A percentile compares a stretch with the other conserved stretches of the same genome.
These are phyloP conservation scores for Colletotrichum orchidophilum DNA, from an alignment of 2,329 filamentous ascomycete species.

Conservation along the genomic window DNA sequence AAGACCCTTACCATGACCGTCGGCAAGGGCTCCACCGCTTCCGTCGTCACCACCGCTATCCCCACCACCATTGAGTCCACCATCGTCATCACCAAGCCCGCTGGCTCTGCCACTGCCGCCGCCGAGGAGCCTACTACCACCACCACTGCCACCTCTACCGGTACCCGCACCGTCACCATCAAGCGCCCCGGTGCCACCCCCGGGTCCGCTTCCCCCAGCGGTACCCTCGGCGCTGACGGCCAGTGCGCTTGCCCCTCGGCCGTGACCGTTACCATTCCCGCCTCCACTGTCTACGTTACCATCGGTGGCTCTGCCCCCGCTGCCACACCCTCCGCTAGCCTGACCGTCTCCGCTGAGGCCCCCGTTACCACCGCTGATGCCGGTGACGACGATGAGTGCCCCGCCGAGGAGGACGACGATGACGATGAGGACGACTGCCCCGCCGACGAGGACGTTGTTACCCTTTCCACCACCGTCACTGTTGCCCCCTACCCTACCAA, in stretches of 20 bases:
- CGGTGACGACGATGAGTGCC: constrained; percentile 26
- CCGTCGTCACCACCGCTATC: constrained; percentile 53
- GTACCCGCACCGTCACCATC: constrained; percentile 47
- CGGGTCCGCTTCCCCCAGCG: constrained; percentile 8
- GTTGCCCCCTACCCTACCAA: constrained; percentile 52
- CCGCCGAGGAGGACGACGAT: too few species aligned
- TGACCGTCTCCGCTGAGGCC: constrained; percentile 35
- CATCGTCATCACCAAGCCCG: constrained; percentile 39
- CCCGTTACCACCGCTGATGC: constrained; percentile 37
- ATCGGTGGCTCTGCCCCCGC: constrained; percentile 30
- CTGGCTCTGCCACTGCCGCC: constrained; percentile 1
- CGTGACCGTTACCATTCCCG: constrained; percentile 38
- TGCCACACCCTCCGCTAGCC: constrained; percentile 10
- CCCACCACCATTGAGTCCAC: constrained; percentile 53
- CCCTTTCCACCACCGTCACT: constrained; percentile 43
- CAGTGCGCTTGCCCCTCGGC: constrained; percentile 34
- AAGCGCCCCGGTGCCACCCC: constrained; percentile 33
- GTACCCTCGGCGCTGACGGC: constrained; percentile 19
- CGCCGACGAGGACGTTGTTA: constrained; percentile 38
- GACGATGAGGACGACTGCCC: constrained; percentile 35
- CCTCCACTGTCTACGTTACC: constrained; percentile 42
- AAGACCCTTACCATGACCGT: constrained; percentile 47
- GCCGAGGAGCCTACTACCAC: constrained; percentile 47
- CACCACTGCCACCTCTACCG: constrained; percentile 47
- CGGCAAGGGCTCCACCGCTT: constrained; percentile 42